Base-by-base conservation (phyloP, 1,284 basidiomycete species). In the Sporisorium iseilematis-ciliati region DNA sequence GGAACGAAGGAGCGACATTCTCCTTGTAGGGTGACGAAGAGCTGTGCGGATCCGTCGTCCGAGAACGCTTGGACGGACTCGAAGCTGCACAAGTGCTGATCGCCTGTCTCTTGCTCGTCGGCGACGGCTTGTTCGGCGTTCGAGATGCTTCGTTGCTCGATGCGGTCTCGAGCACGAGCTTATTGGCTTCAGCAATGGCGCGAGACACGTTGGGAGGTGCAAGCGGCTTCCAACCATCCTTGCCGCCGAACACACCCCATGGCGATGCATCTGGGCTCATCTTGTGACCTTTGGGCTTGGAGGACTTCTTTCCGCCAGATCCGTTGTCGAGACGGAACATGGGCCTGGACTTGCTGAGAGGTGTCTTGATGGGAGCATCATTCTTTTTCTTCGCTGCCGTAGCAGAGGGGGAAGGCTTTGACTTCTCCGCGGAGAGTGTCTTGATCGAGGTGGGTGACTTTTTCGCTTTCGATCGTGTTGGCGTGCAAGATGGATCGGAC, bases 301-400 rank as follows among this genome's bases (percentile, higher is more conserved):
- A 63, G 7, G 70, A 54, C 40, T 70, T 75, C 43, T 65, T 67
- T 4, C 58, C 35, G 3, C 35, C 50, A 16, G 73, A 68, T n/a
- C 73, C 68, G 0, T 49, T 75, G 31, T 75, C 73, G n/a, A 75
- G 68, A 3, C 73, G 46, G 56, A 75, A 75, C 60, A 71, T 67
- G 6, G 73, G 73, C 53, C 68, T 50, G n/a, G 73, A 75, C 45
- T 68, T 71, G 58, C 8, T 55, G 12, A 71, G 58, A 2, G 73
- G 73, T 25, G 73, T 75, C 58, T 62, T 60, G 16, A 29, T n/a
- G 0, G 55, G 23, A 0, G 55, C n/a, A 7, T 75, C 68, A 7
- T 0, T 20, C 18, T 45, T 48, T 49, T 63, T 66, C 63, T 65
- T 63, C 26, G 50, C 25, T 1, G 59, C 64, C 3, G 66, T 59